Conservation (phyloP, 306 rosid species). For the Cicer judaicum region DNA sequence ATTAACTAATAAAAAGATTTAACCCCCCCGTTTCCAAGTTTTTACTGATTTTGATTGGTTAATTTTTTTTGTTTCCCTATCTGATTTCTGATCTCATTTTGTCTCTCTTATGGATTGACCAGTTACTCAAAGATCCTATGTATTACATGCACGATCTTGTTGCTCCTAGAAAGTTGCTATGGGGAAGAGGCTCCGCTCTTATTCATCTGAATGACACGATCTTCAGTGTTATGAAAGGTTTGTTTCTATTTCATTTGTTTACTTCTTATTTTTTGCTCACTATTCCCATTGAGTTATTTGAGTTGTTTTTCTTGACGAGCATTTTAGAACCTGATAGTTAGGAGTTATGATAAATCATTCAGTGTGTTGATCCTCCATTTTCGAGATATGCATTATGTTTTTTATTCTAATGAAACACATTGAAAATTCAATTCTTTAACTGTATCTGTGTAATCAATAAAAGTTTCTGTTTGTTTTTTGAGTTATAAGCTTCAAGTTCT, state of each 20-base stretch:
- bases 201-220: conserved; percentile 77
- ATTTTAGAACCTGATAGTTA: conserved; percentile 11
- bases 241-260: conserved; percentile 44
- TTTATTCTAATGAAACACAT: conserved; percentile 12
- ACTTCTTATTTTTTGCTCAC: conserved; percentile 15
- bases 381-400: conserved; percentile 24
- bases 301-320: not conserved
- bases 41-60: conserved; percentile 13
- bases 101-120: conserved; percentile 40
- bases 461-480: conserved; percentile 1
- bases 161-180: conserved; percentile 78
- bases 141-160: conserved; percentile 62
- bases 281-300: not conserved
- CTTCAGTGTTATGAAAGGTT: conserved; percentile 72
- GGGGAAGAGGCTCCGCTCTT: conserved; percentile 72
- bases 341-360: conserved; percentile 13
- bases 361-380: conserved; percentile 10
- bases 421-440: conserved; percentile 7
- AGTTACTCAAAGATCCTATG: conserved; percentile 78
- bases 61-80: not conserved
- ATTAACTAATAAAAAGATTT: not conserved
- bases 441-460: not conserved
- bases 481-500: conserved; percentile 22
- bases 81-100: conserved; percentile 1
- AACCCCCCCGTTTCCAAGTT: conserved; percentile 1